Evolutionary conservation across 176 grass and related monocot species (phyloP).

Genomic region (Typha latifolia): DNA sequence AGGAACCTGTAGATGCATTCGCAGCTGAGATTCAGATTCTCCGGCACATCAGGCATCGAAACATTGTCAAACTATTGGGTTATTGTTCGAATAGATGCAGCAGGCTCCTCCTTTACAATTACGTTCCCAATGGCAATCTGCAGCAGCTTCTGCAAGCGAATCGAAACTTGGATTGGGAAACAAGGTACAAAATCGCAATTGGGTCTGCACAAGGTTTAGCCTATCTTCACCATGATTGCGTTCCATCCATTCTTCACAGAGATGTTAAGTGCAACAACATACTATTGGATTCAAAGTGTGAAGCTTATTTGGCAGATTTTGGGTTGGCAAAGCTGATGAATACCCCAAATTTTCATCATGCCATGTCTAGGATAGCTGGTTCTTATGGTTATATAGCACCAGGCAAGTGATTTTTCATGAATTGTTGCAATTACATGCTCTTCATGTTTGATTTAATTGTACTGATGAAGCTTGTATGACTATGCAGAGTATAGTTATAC

Average conservation of each 20-base stretch:
- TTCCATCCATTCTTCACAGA: constrained; percentile 72
- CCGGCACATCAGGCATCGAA: constrained; percentile 91
- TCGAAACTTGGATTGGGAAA: constrained; percentile 83
- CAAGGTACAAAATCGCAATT: constrained; percentile 70
- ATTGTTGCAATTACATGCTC: no score
- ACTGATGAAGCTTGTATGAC: neutral
- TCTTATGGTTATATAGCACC: constrained; percentile 98
- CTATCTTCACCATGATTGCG: constrained; percentile 89
- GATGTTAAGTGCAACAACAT: constrained; percentile 99
- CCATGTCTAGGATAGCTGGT: constrained; percentile 73
- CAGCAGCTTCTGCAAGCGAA: constrained; percentile 71
- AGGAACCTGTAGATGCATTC: constrained; percentile 59
- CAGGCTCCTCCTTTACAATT: constrained; percentile 93
- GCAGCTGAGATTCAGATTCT: constrained; percentile 87
- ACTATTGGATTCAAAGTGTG: constrained; percentile 76
- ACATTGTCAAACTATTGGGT: constrained; percentile 84
- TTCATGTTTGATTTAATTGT: neutral
- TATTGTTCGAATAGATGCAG: constrained; percentile 92
- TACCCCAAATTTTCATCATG: constrained; percentile 81
- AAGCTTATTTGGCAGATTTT: constrained; percentile 87
- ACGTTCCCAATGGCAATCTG: constrained; percentile 86
- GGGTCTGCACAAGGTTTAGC: constrained; percentile 75
- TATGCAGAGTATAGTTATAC: constrained; percentile 85
- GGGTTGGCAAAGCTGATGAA: constrained; percentile 95
- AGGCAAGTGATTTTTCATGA: constrained; percentile 41